Evolutionary conservation across 1,284 basidiomycete species (phyloP).

Genomic region (Hemileia vastatrix): DNA sequence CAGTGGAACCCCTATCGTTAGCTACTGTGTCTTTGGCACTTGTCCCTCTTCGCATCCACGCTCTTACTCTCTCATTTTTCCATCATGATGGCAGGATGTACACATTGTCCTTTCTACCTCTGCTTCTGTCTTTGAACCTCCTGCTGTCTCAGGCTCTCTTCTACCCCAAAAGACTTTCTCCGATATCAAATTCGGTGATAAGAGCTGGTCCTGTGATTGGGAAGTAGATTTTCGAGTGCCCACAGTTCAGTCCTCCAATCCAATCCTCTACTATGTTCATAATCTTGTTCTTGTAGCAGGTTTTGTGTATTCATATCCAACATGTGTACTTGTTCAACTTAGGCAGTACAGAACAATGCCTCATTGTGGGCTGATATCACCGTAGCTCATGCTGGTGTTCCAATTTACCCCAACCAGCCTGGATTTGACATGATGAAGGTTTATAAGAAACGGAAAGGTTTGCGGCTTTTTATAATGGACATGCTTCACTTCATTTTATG

Average conservation of each 20-base stretch:
- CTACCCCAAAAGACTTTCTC: conserved; percentile 67
- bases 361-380: conserved; percentile 78
- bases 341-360: conserved; percentile 66
- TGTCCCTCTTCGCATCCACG: not conserved
- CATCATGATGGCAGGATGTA: conserved; percentile 46
- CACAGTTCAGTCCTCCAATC: conserved; percentile 49
- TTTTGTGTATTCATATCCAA: conserved; percentile 2
- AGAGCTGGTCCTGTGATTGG: conserved; percentile 58
- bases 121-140: conserved; percentile 55
- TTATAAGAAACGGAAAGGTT: conserved; percentile 70
- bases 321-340: not conserved
- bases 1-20: conserved; percentile 43
- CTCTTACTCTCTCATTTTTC: not conserved
- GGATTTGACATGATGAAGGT: conserved; percentile 54
- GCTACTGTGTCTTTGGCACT: not conserved
- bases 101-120: conserved; percentile 65
- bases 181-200: conserved; percentile 72
- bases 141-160: conserved; percentile 47
- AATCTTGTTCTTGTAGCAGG: not conserved
- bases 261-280: conserved; percentile 1
- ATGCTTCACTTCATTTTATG: not conserved
- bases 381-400: conserved; percentile 59
- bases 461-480: conserved; percentile 37
- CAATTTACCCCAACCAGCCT: conserved; percentile 55
- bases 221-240: conserved; percentile 65